Percentiles rank a stretch among this genome's conserved stretches.
Conservation (phyloP, 352 stramenopile species). For the Plasmopara muralis region DNA sequence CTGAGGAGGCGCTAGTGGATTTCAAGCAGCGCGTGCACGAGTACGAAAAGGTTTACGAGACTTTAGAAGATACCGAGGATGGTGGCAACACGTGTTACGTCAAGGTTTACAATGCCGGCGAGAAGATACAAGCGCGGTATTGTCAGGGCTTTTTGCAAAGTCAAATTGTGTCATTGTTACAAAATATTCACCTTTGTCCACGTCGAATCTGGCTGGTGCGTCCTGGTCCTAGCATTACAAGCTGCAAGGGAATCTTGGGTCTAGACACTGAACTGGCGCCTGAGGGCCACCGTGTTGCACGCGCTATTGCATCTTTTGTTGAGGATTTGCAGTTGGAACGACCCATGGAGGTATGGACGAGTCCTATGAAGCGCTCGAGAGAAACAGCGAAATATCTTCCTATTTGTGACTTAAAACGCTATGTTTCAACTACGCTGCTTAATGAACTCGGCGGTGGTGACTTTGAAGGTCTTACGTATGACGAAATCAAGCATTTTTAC, state of each 20-base stretch:
- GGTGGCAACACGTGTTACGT: conserved; percentile 83
- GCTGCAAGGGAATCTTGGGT: conserved; percentile 66
- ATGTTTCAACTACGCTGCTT: conserved; percentile 84
- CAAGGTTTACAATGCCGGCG: conserved; percentile 90
- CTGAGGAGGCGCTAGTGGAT: conserved; percentile 84
- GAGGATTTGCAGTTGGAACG: conserved; percentile 65
- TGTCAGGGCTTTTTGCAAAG: conserved; percentile 84
- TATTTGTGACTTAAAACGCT: conserved; percentile 62
- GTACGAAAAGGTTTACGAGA: conserved; percentile 92
- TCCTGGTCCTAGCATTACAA: conserved; percentile 75
- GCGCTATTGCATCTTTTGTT: conserved; percentile 82
- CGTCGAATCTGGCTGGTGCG: conserved; percentile 88
- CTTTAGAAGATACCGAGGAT: conserved; percentile 83
- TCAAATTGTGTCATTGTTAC: conserved; percentile 80
- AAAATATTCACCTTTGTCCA: conserved; percentile 90
- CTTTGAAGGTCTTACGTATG: conserved; percentile 84
- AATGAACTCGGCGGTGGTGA: conserved; percentile 89
- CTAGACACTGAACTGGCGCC: conserved; percentile 80
- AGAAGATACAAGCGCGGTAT: conserved; percentile 87
- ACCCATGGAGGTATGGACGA: conserved; percentile 73
- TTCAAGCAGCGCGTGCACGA: conserved; percentile 84
- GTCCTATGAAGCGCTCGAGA: conserved; percentile 73
- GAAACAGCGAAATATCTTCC: conserved; percentile 67
- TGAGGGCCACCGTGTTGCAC: conserved; percentile 70
- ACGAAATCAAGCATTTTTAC: conserved; percentile 82